Base-by-base conservation (phyloP, 108 stramenopile genomes). In the Aureococcus anophagefferens region DNA sequence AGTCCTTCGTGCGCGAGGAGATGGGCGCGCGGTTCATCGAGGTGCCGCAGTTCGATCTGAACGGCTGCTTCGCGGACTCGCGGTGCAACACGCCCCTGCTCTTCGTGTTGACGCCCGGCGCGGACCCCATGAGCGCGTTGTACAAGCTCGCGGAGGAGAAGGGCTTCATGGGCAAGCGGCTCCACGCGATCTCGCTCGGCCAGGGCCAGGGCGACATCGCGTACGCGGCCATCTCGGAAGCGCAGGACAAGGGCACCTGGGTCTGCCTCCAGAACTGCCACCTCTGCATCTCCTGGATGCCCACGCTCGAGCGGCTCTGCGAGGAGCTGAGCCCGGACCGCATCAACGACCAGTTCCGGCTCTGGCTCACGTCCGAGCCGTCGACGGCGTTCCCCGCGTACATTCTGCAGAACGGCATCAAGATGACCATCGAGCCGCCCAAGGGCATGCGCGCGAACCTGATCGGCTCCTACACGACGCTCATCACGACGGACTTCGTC, bases 341-440 rank as follows among this genome's bases (percentile, higher is more conserved):
- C 4, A 73, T 85, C 31, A 51, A 85, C 62, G 74, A 71, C 29
- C 72, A 76, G 31, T 87, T 87, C 74, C 75, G 87, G 46, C 63
- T 87, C 64, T 87, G 87, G 87, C 76, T 87, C n/a, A 87, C 87
- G 17, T 74, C 82, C 30, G 80, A 84, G 68, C 87, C 87, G 25
- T 75, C 65, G 62, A 74, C 79, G 33, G 67, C 83, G 14, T 87
- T 87, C 72, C 87, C 87, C 30, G 84, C 84, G 18, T 85, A 46
- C 45, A 84, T 87, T 28, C 81, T 87, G 34, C 85, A 85, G 72
- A 82, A 82, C 59, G 84, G 84, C 35, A 79, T 87, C 29, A 87
- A 87, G 75, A 87, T 87, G 81, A 87, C 85, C 18, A 80, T 83
- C 62, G 87, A 87, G 73, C 87, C 87, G 32, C 83, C 87, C 32